These are phyloP conservation scores for Kwoniella mangroviensis DNA, from an alignment of 768 basidiomycete species.

Conservation along the genomic window DNA sequence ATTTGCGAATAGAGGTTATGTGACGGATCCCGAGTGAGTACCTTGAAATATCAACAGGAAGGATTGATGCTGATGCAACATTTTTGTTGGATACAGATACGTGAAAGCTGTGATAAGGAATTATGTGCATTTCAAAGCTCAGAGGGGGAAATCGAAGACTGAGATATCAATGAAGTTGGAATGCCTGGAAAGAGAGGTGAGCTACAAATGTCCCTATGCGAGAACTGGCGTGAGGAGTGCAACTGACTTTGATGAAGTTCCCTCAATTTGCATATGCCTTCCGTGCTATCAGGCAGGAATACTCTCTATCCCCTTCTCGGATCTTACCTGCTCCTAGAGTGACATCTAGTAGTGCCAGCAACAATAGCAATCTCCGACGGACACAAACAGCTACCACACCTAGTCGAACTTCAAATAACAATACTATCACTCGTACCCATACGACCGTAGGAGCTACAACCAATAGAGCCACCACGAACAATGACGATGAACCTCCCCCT, in stretches of 20 bases:
- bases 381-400: slow-evolving; percentile 25
- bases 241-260: slow-evolving; percentile 23
- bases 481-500: slow-evolving; percentile 47
- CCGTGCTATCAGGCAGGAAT: slow-evolving; percentile 37
- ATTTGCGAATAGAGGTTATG: slow-evolving; percentile 4
- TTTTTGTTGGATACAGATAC: slow-evolving; percentile 27
- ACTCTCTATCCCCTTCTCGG: slow-evolving; percentile 42
- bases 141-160: slow-evolving; percentile 39
- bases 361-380: slow-evolving; percentile 12
- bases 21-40: slow-evolving; percentile 24
- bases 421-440: slow-evolving; percentile 20
- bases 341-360: neutral
- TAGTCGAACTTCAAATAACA: slow-evolving; percentile 8
- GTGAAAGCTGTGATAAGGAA: slow-evolving; percentile 47
- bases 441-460: slow-evolving; percentile 23
- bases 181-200: slow-evolving; percentile 48
- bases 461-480: slow-evolving; percentile 18
- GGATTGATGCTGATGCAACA: neutral
- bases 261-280: slow-evolving; percentile 41
- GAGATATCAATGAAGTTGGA: slow-evolving; percentile 50
- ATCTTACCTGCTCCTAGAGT: slow-evolving; percentile 17
- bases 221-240: too few species aligned
- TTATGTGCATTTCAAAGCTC: slow-evolving; percentile 51
- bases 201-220: slow-evolving; percentile 6
- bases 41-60: neutral